Conservation (phyloP, 176 grass and related monocot genomes). For the Oryza officinalis region DNA sequence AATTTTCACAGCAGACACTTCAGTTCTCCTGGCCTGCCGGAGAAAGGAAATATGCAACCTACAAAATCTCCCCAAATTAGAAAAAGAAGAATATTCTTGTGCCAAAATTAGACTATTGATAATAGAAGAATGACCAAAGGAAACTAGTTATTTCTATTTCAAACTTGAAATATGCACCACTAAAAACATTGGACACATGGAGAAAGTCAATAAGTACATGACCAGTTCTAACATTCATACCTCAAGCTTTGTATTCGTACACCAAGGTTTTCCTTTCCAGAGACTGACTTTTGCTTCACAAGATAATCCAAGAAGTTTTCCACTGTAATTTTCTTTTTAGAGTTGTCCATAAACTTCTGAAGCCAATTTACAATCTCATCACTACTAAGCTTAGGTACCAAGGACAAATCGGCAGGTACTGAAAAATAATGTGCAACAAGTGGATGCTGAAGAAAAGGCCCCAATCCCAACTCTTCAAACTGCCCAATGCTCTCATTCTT, state of each 20-base stretch:
- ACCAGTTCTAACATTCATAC: conserved; percentile 47
- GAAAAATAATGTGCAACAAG: conserved; percentile 77
- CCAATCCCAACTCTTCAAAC: conserved; percentile 86
- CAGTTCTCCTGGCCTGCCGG: conserved; percentile 55
- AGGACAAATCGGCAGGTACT: conserved; percentile 49
- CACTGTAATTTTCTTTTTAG: conserved; percentile 52
- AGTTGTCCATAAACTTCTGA: conserved; percentile 53
- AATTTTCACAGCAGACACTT: conserved; percentile 43
- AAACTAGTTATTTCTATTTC: conserved; percentile 6
- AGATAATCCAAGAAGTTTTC: conserved; percentile 81
- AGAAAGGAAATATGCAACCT: conserved; percentile 78
- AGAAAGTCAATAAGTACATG: conserved; percentile 24
- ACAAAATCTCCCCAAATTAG: conserved; percentile 47
- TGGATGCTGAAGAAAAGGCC: conserved; percentile 69
- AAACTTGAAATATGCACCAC: neutral
- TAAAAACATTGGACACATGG: neutral
- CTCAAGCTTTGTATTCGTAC: conserved; percentile 76
- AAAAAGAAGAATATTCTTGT: conserved; percentile 25
- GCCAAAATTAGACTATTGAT: neutral
- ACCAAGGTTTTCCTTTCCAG: conserved; percentile 70
- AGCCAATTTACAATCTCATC: conserved; percentile 62
- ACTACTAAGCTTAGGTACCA: conserved; percentile 63
- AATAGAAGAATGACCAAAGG: neutral
- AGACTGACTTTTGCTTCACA: conserved; percentile 52
- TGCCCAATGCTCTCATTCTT: conserved; percentile 72